A percentile compares a stretch with the other conserved stretches of the same genome.
Evolutionary conservation across 441 rosid species (phyloP).

Genomic region (Corymbia calophylla): DNA sequence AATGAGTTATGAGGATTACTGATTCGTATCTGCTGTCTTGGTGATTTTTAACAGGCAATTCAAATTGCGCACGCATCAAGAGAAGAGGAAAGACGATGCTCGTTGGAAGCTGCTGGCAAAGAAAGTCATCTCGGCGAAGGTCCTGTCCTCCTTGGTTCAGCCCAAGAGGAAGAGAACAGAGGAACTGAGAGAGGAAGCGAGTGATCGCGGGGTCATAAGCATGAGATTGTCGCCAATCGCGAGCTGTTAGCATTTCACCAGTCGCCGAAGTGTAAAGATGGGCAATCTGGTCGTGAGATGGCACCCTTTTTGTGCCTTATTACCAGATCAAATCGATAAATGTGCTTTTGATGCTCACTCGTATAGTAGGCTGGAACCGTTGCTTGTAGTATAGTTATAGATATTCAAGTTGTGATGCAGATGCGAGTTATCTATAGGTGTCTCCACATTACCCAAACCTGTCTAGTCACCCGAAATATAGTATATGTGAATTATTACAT

Average conservation of each 20-base stretch:
- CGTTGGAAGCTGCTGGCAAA: conserved; percentile 11
- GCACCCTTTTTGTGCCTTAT: background rate
- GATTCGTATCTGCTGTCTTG: background rate
- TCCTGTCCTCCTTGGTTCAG: conserved; percentile 6
- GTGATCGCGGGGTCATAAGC: background rate
- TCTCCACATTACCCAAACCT: background rate
- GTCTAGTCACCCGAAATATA: background rate
- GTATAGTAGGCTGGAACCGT: background rate
- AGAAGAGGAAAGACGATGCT: conserved; percentile 2
- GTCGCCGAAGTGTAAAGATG: background rate
- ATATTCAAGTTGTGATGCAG: background rate
- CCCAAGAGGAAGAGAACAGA: conserved; percentile 5
- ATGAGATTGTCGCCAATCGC: background rate
- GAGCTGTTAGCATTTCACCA: background rate
- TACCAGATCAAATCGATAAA: background rate
- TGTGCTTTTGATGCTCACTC: background rate
- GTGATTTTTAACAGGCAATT: conserved; percentile 3
- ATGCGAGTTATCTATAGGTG: background rate
- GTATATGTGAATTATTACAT: background rate
- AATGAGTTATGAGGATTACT: background rate
- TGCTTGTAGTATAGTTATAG: background rate
- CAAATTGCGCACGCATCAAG: conserved; percentile 4
- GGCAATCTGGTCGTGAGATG: background rate
- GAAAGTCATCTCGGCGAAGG: conserved; percentile 9
- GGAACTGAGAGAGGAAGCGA: background rate